Evolutionary conservation across 176 grass and related monocot genomes (phyloP).

Genomic region (Cenchrus purpureus): DNA sequence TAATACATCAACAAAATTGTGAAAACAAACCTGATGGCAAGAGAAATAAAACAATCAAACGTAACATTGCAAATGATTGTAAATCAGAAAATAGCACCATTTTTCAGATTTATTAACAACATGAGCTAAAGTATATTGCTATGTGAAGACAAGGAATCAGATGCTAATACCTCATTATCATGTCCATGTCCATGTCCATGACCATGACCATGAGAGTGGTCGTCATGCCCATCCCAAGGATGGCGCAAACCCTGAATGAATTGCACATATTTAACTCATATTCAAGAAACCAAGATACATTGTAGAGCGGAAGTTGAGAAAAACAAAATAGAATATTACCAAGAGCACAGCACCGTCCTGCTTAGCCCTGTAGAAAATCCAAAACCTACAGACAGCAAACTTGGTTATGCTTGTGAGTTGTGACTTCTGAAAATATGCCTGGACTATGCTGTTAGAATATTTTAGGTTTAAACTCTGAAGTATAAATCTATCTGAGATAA

Average conservation of each 20-base stretch:
- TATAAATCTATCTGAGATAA: not conserved
- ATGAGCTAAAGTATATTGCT: too few relatives aligned
- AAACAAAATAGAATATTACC: constrained; percentile 50
- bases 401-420: not conserved
- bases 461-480: not conserved
- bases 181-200: constrained; percentile 59
- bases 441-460: not conserved
- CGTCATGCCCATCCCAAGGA: constrained; percentile 94
- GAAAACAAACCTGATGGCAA: too few relatives aligned
- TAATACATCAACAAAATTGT: not conserved
- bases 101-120: too few relatives aligned
- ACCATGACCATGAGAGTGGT: constrained; percentile 74
- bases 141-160: not conserved
- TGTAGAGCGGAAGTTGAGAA: not conserved
- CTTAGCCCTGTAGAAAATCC: constrained; percentile 96
- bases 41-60: too few relatives aligned
- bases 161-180: constrained; percentile 63
- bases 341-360: constrained; percentile 84
- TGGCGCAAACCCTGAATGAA: constrained; percentile 81
- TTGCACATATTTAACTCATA: not conserved
- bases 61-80: too few relatives aligned
- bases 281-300: not conserved
- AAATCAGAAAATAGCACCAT: too few relatives aligned
- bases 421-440: not conserved
- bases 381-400: constrained; percentile 68